phyloP scores from a whole-genome alignment of 208 protist species.

The Trypanosoma boissoni region DNA sequence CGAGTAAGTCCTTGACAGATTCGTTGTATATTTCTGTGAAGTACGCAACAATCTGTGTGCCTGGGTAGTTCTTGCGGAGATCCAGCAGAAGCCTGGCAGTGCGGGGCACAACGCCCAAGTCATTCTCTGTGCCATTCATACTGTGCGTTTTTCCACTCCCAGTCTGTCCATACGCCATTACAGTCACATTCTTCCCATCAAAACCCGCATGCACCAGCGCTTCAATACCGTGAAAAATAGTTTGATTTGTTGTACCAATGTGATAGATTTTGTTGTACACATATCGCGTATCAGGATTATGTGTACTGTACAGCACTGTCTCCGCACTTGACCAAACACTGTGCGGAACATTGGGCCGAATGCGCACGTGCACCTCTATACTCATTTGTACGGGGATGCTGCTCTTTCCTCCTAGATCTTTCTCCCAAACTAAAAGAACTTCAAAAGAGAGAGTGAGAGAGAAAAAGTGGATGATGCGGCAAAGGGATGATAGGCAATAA shows the following conservation, averaged over 20 bases:
- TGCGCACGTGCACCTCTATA: constrained; percentile 87
- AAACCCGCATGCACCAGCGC: constrained; percentile 63
- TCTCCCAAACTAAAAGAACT: not conserved
- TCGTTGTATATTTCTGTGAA: constrained; percentile 88
- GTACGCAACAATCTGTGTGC: constrained; percentile 30
- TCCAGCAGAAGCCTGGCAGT: constrained; percentile 70
- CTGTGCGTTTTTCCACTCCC: constrained; percentile 90
- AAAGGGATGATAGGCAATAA: not conserved
- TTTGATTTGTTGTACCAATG: constrained; percentile 65
- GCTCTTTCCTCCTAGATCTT: not conserved
- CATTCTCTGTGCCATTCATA: constrained; percentile 69
- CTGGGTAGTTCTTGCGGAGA: constrained; percentile 41
- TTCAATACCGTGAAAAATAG: constrained; percentile 77
- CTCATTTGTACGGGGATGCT: constrained; percentile 49
- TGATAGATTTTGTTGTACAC: constrained; percentile 88
- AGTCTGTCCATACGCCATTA: constrained; percentile 94
- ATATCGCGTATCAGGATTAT: constrained; percentile 74
- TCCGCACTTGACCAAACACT: constrained; percentile 79
- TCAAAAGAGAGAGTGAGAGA: not conserved
- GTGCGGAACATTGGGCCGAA: constrained; percentile 57
- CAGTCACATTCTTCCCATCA: constrained; percentile 87
- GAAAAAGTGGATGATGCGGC: constrained; percentile 3
- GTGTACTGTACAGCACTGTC: constrained; percentile 80
- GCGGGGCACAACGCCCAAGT: constrained; percentile 30
- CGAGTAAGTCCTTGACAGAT: constrained; percentile 67